Conservation (phyloP, 2,329 filamentous ascomycete genomes). For the Paecilomyces variotii region DNA sequence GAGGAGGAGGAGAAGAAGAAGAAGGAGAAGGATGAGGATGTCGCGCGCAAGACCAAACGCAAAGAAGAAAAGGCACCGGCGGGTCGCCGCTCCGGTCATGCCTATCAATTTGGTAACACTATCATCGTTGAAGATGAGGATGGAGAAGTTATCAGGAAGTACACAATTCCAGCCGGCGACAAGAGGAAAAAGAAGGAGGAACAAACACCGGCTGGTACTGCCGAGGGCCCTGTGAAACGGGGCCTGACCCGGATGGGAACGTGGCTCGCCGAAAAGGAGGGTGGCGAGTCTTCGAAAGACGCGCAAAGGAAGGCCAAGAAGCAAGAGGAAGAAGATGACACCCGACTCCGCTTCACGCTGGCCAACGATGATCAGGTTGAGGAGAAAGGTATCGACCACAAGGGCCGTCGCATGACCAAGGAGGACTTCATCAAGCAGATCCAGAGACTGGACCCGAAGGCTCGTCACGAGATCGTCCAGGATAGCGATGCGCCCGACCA, state of each 20-base stretch:
- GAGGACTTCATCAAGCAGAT: conserved; percentile 58
- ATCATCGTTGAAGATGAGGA: conserved; percentile 63
- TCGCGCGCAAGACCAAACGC: conserved; percentile 12
- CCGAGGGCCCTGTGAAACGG: conserved; percentile 39
- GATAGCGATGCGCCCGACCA: conserved; percentile 32
- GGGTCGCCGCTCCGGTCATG: conserved; percentile 50
- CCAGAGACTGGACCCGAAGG: conserved; percentile 51
- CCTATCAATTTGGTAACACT: conserved; percentile 63
- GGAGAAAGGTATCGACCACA: conserved; percentile 30
- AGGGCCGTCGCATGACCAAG: conserved; percentile 56
- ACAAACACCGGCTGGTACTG: conserved; percentile 14
- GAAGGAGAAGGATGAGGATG: conserved; percentile 8
- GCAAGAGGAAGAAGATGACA: conserved; percentile 31
- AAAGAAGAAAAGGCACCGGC: conserved; percentile 24
- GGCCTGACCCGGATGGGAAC: conserved; percentile 53
- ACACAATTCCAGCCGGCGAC: conserved; percentile 49
- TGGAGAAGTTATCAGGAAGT: conserved; percentile 61
- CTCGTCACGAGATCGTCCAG: conserved; percentile 41
- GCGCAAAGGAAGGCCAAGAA: conserved; percentile 16
- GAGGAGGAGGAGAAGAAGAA: conserved; percentile 15
- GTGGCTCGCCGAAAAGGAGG: conserved; percentile 41
- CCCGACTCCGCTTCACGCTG: conserved; percentile 55
- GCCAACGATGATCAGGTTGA: conserved; percentile 35
- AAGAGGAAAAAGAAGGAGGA: conserved; percentile 12
- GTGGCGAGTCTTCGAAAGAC: conserved; percentile 23